Evolutionary conservation across 257 asterid species (phyloP).

Genomic region (Primulina huaijiensis): DNA sequence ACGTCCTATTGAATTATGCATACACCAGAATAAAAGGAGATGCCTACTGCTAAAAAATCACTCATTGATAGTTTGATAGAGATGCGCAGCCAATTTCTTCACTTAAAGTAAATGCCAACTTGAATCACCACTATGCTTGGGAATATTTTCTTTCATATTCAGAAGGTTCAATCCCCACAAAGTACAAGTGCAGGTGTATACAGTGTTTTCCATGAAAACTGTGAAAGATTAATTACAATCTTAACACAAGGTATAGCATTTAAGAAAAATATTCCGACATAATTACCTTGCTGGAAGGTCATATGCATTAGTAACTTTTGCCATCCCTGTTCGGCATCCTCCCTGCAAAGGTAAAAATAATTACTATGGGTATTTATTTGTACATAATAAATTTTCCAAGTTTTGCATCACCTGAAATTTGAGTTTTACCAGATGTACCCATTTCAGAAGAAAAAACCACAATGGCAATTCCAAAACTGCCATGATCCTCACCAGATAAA

Average conservation of each 20-base stretch:
- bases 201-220: conserved; percentile 8
- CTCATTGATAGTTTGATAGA: neutral
- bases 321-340: conserved; percentile 99
- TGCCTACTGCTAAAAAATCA: neutral
- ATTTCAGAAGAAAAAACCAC: conserved; percentile 7
- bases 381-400: conserved; percentile 15
- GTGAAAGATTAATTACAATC: conserved; percentile 7
- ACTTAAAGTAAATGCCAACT: neutral
- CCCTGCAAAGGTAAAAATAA: conserved; percentile 51
- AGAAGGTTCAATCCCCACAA: conserved; percentile 13
- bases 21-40: neutral
- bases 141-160: conserved; percentile 3
- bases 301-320: conserved; percentile 73
- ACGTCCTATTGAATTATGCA: conserved; percentile 1
- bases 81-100: conserved; percentile 1
- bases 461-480: neutral
- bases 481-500: conserved; percentile 10
- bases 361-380: conserved; percentile 27
- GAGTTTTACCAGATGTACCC: neutral
- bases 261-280: neutral
- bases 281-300: conserved; percentile 94
- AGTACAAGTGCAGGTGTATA: conserved; percentile 11
- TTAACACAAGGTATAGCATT: conserved; percentile 13
- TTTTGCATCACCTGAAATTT: conserved; percentile 10
- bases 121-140: neutral